A percentile compares a stretch with the other conserved stretches of the same genome.
Conservation (phyloP, 2,329 filamentous ascomycete genomes). For the Cercospora sp. region DNA sequence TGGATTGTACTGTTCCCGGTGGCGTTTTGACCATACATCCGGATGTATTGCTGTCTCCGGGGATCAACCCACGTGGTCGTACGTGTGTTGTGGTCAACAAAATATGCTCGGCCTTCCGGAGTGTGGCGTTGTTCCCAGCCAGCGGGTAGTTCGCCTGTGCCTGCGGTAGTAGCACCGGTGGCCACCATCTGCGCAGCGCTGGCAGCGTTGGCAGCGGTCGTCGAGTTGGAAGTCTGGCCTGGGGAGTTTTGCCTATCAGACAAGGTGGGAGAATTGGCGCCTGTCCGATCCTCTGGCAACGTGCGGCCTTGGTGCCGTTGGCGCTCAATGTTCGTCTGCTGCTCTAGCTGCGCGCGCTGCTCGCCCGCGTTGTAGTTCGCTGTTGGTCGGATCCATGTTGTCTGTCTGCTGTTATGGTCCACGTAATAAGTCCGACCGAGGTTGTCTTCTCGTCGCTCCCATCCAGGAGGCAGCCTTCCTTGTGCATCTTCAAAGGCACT, state of each 20-base stretch:
- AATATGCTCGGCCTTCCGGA: slow-evolving; percentile 91
- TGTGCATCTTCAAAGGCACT: slow-evolving; percentile 97
- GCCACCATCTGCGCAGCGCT: slow-evolving; percentile 84
- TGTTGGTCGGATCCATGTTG: slow-evolving; percentile 93
- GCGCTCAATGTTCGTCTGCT: slow-evolving; percentile 88
- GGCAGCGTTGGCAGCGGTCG: slow-evolving; percentile 41
- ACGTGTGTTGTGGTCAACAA: slow-evolving; percentile 96
- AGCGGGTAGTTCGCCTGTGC: slow-evolving; percentile 89
- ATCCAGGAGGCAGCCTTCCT: slow-evolving; percentile 85
- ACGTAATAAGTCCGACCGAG: slow-evolving; percentile 96
- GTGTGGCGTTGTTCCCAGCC: slow-evolving; percentile 97
- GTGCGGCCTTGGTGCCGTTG: slow-evolving; percentile 94
- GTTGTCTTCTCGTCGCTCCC: slow-evolving; percentile 95
- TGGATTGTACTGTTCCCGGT: slow-evolving; percentile 78
- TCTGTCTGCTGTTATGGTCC: slow-evolving; percentile 94
- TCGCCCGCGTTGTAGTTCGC: slow-evolving; percentile 73
- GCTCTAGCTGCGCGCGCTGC: slow-evolving; percentile 77
- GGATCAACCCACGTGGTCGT: slow-evolving; percentile 99
- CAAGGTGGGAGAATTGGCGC: slow-evolving; percentile 84
- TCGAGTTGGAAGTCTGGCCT: slow-evolving; percentile 38
- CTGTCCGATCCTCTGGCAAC: slow-evolving; percentile 91
- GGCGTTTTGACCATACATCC: slow-evolving; percentile 93
- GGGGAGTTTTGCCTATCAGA: slow-evolving; percentile 43
- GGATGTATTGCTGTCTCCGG: slow-evolving; percentile 93
- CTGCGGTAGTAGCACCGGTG: slow-evolving; percentile 89